A percentile compares a stretch with the other conserved stretches of the same genome.
Conservation (phyloP, 2,329 filamentous ascomycete genomes). For the Alternaria metachromatica region DNA sequence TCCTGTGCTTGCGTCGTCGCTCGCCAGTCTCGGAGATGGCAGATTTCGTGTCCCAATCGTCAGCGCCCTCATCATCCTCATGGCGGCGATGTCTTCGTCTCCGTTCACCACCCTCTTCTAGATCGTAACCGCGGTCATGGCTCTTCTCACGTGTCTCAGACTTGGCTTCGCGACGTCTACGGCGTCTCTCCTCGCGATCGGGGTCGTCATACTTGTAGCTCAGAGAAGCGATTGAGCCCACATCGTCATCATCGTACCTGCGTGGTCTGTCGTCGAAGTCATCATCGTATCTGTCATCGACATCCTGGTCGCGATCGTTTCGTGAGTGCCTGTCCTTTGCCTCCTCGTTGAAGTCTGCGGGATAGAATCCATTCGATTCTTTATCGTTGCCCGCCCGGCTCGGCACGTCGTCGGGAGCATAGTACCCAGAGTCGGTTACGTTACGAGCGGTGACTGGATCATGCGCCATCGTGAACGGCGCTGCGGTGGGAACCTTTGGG, state of each 20-base stretch:
- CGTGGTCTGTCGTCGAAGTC: slow-evolving; percentile 17
- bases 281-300: slow-evolving; percentile 14
- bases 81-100: slow-evolving; percentile 45
- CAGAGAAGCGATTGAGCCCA: slow-evolving; percentile 31
- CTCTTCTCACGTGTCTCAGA: slow-evolving; percentile 41
- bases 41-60: slow-evolving; percentile 52
- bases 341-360: slow-evolving; percentile 40
- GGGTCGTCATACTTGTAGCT: slow-evolving; percentile 37
- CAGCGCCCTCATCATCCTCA: slow-evolving; percentile 43
- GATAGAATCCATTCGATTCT: slow-evolving; percentile 45
- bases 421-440: slow-evolving; percentile 43
- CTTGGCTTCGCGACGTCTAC: slow-evolving; percentile 28
- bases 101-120: slow-evolving; percentile 38
- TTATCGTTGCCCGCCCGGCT: slow-evolving; percentile 28
- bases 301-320: slow-evolving; percentile 20
- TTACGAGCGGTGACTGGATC: slow-evolving; percentile 22
- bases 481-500: slow-evolving; percentile 21
- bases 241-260: slow-evolving; percentile 27
- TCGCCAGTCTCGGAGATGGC: slow-evolving; percentile 47
- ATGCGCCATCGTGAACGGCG: slow-evolving; percentile 20
- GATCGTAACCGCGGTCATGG: slow-evolving; percentile 44
- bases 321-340: slow-evolving; percentile 30
- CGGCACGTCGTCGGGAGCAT: slow-evolving; percentile 39
- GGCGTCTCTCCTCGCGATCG: slow-evolving; percentile 40
- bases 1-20: slow-evolving; percentile 43